Conservation (phyloP, 2,329 filamentous ascomycete genomes). For the Cladosporium oxysporum region DNA sequence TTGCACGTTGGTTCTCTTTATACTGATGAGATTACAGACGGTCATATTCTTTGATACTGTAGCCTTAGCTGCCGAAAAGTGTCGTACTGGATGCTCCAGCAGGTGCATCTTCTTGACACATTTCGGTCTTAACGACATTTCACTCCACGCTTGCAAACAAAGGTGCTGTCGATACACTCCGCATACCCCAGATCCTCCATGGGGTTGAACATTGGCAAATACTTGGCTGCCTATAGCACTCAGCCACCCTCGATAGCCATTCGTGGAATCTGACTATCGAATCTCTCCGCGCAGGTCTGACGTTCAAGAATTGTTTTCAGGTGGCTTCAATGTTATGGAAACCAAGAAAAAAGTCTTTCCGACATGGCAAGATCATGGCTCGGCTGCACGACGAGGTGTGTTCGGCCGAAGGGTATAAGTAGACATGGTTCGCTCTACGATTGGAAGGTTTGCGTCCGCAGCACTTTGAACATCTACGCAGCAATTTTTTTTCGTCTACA, state of each 20-base stretch:
- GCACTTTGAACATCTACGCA: neutral
- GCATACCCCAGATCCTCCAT: neutral
- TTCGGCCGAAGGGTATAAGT: neutral
- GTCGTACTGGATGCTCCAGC: too few species aligned
- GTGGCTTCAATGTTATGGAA: slow-evolving; percentile 8
- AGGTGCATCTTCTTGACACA: neutral
- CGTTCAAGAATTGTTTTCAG: slow-evolving; percentile 2
- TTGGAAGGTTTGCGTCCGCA: neutral
- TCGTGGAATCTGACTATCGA: slow-evolving; percentile 7
- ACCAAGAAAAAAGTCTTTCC: slow-evolving; percentile 2
- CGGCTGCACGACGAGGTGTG: neutral
- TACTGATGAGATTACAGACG: neutral
- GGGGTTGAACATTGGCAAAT: slow-evolving; percentile 1
- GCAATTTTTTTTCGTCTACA: neutral
- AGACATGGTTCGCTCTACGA: neutral
- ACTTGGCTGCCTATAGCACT: neutral
- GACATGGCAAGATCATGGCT: slow-evolving; percentile 3
- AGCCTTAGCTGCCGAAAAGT: neutral
- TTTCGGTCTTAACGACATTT: neutral
- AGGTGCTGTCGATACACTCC: neutral
- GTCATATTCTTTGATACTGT: neutral
- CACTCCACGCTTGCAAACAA: neutral
- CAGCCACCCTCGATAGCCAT: slow-evolving; percentile 4
- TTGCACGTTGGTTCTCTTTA: neutral
- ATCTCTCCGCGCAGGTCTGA: neutral